Evolutionary conservation across 2,329 filamentous ascomycete genomes (phyloP).

Genomic region (Mycocentrospora acerina): DNA sequence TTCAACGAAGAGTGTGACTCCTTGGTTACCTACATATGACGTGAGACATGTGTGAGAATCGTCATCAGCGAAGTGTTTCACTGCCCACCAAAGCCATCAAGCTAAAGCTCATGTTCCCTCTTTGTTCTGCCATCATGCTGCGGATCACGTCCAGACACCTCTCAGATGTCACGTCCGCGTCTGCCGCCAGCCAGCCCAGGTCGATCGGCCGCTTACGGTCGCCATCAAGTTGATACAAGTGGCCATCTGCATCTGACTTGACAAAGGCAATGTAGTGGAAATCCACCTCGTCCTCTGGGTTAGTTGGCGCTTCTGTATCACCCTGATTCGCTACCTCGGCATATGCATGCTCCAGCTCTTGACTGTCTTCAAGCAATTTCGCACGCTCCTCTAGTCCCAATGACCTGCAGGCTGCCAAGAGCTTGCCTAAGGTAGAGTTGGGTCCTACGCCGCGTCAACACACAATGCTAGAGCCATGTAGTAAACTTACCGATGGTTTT

Average conservation of each 20-base stretch:
- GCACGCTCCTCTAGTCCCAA: constrained; percentile 15
- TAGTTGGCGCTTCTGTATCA: constrained; percentile 25
- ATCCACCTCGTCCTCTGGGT: constrained; percentile 36
- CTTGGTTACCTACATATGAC: constrained; percentile 55
- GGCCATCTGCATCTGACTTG: constrained; percentile 25
- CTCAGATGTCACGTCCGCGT: constrained; percentile 26
- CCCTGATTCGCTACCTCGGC: constrained; percentile 27
- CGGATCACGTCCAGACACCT: constrained; percentile 22
- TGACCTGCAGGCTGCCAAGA: constrained; percentile 11
- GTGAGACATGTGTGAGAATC: too few relatives aligned
- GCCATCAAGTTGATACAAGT: constrained; percentile 34
- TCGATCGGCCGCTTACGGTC: constrained; percentile 33
- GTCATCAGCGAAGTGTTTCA: too few relatives aligned
- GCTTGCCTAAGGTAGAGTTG: constrained; percentile 12
- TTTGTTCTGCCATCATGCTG: constrained; percentile 17
- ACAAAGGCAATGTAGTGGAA: constrained; percentile 39
- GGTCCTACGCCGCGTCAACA: constrained; percentile 10
- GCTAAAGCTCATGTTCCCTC: constrained; percentile 27
- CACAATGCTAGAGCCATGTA: too few relatives aligned
- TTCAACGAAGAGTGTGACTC: constrained; percentile 54
- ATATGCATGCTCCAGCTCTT: constrained; percentile 30
- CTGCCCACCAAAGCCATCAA: constrained; percentile 30
- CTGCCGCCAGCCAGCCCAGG: constrained; percentile 24
- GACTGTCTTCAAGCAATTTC: constrained; percentile 20
- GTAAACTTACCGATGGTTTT: constrained; percentile 57